These are phyloP conservation scores for Neurospora sp. DNA, from an alignment of 495 filamentous ascomycete species.

Conservation along the genomic window DNA sequence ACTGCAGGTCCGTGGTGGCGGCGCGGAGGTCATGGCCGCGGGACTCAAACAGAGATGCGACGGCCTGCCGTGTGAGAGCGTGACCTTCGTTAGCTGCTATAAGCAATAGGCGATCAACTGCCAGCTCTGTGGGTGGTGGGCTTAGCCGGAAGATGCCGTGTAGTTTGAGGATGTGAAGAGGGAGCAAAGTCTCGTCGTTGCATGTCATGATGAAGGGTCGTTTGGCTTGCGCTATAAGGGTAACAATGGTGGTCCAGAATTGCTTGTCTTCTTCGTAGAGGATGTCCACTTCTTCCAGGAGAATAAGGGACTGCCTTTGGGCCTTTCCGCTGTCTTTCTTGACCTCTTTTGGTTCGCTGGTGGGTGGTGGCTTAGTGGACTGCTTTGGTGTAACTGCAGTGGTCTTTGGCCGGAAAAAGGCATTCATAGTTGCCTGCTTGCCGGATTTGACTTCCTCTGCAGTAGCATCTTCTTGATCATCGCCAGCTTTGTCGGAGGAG, in stretches of 20 bases:
- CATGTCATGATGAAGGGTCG: constrained; percentile 92
- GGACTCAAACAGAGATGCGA: constrained; percentile 57
- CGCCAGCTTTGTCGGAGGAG: constrained; percentile 4
- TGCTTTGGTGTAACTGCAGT: constrained; percentile 16
- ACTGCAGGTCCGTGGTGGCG: constrained; percentile 77
- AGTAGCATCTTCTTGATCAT: constrained; percentile 31
- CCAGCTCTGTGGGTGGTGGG: constrained; percentile 54
- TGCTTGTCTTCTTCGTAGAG: constrained; percentile 90
- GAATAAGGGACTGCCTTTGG: constrained; percentile 89
- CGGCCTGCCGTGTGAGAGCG: constrained; percentile 54
- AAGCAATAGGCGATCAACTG: constrained; percentile 70
- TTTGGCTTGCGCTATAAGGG: constrained; percentile 71
- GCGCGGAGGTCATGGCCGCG: constrained; percentile 65
- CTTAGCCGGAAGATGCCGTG: constrained; percentile 82
- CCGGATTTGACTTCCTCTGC: constrained; percentile 50
- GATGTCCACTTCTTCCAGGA: constrained; percentile 90
- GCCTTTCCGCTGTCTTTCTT: constrained; percentile 38
- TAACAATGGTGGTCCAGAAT: constrained; percentile 78
- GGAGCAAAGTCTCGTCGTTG: constrained; percentile 73
- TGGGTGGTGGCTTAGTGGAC: constrained; percentile 2
- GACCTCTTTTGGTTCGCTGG: constrained; percentile 14
- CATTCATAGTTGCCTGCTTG: constrained; percentile 65
- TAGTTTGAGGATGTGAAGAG: constrained; percentile 56
- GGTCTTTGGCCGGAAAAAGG: constrained; percentile 61
- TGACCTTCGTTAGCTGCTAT: constrained; percentile 89